Evolutionary conservation across 768 basidiomycete genomes (phyloP), one percentile per base, ranked within the genome.

Genomic region (Hysterangium stoloniferum): DNA sequence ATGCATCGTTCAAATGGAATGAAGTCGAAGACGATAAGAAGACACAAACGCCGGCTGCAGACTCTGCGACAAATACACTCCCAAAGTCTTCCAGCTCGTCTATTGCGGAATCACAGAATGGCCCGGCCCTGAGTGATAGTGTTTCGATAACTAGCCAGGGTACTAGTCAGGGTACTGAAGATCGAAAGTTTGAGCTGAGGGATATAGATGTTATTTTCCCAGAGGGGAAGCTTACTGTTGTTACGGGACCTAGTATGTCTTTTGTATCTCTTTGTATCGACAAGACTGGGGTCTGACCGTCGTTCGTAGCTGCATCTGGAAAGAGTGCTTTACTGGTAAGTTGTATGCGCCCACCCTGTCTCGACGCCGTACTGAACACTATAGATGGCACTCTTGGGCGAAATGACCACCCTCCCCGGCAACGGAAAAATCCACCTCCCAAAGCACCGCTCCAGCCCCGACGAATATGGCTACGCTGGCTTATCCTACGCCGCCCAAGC

Each of bases 321-420:
- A 93, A 93, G 68, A 87, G 84, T 0, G 86, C 88, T 0, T 64
- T 90, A 1, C 70, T 91, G 47, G 82, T 82, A 56, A 32, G 77
- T 64, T 13, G 36, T 28, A 15, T 34, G 24, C 48, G 19, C 22
- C n/a, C 29, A 15, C 41, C 20, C 27, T 13, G 15, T n/a, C 40
- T 47, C 29, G 15, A 48, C 13, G 31, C 28, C n/a, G 32, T n/a
- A 54, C 31, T 38, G 12, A 38, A 0, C 27, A 28, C 6, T 17
- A 31, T 47, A 83, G 81, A 77, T 84, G 79, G 81, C 83, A 4
- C 65, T 84, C 9, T 71, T 86, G 1, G 84, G 85, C 17, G 86
- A 87, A 61, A 74, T 89, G 76, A 82, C 82, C 0, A 63, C 74
- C 8, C 58, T 75, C 6, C 59, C 51, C 57, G 72, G 61, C 11